Evolutionary conservation across 768 basidiomycete genomes (phyloP), one percentile per base, ranked within the genome.

Genomic region (Rhodotorula paludigena): DNA sequence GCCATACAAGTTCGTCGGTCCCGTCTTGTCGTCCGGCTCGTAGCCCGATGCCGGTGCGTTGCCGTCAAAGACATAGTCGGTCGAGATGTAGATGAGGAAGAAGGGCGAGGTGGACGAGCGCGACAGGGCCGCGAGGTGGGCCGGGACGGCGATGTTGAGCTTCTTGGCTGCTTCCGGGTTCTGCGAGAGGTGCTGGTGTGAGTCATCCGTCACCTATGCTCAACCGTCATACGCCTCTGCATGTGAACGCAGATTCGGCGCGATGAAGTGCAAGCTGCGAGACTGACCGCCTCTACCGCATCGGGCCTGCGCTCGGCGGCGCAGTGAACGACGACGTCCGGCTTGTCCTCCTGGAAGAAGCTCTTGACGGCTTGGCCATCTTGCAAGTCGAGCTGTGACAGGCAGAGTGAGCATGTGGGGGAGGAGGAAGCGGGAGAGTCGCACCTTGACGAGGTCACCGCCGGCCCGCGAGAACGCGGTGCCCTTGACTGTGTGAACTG

Each of bases 11-110:
- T 99, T 89, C 42, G 97, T 79, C 1, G 94, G 94, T 75, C 92
- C 90, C 20, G 90, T 84, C 39, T 78, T 75, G 21, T 87, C 85
- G 12, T 82, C 81, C 0, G 90, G 87, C 11, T 84, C 82, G 80
- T 99, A 99, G 11, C 75, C 41, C 0, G 42, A 8, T 0, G 92
- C 92, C 6, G 94, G 90, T 2, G 87, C 86, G n/a, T 84, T 86
- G 2, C 94, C 94, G 70, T 93, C 90, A 76, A 98, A 98, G 23
- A 99, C 92, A 79, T 97, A 97, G 78, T 99, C 90, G 42, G 92
- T 97, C 11, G 92, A 94, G 72, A 99, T 92, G 79, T 92, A 93
- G 52, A 99, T 82, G 51, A 99, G 80, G 32, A 81, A 86, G 77
- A 86, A 72, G 2, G 53, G 45, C 47, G 60, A 39, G 41, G 81